Base-by-base conservation (phyloP, 202 grass and related monocot species). In the Sporobolus alterniflorus region DNA sequence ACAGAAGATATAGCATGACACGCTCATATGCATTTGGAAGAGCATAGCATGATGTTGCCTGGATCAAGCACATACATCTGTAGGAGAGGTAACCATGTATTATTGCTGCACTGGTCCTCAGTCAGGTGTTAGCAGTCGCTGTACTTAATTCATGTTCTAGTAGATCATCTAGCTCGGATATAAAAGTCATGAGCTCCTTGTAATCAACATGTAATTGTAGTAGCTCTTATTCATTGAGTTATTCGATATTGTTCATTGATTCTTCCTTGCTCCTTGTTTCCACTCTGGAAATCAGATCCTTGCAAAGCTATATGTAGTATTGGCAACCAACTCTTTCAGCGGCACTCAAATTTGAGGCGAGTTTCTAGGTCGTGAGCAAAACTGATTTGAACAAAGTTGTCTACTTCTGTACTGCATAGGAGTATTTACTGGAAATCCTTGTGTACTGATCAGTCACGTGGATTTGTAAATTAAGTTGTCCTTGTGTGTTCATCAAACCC, bases 1-100 rank as follows among this genome's bases (percentile, higher is more conserved):
- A 75, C 92, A 98, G 82, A 90, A 90, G 86, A 88, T 98, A 79
- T 90, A 90, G 84, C 34, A 79, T 48, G 62, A 42, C 26, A 9
- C 21, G 6, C 16, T 22, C 57, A 3, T 50, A 67, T 25, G 22
- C 11, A 17, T 26, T 41, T 26, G 47, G 25, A 28, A 57, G 52
- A 24, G 41, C 67, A 69, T 41, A 21, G 18, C 24, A 10, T 86
- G n/a, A 34, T 66, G 67, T 67, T 54, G 43, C 42, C 59, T 74
- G 30, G 22, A 75, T 32, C 52, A 22, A 30, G 14, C 24, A 25
- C 18, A 56, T 42, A 31, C 25, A n/a, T 8, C 43, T 12, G 22
- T 64, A 20, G 32, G 47, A 64, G 63, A 76, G 41, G 64, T n/a
- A 43, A 16, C 17, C 36, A 2, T 41, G 62, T 44, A 59, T 65